Base-by-base conservation (phyloP, 2,329 filamentous ascomycete species). In the Lasiodiplodia sp. region DNA sequence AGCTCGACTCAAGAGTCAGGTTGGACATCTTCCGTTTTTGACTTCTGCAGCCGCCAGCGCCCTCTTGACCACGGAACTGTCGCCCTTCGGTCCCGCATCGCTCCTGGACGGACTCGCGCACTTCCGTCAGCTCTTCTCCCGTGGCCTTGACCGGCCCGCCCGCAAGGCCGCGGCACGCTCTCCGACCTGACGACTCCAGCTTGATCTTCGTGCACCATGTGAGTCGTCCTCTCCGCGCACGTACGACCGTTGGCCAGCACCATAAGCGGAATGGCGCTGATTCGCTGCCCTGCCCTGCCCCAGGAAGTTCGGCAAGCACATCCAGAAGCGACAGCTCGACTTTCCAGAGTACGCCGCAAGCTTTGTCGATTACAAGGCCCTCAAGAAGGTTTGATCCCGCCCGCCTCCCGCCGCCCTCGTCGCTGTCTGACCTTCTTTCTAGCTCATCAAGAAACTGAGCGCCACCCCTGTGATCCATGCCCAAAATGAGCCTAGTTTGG, bases 281-380 rank as follows among this genome's bases (percentile, higher is more conserved):
- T 76, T 75, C 74, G 66, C 72, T 75, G 51, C 77, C 75, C 79
- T 79, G 69, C 76, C 31, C 31, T 34, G 31, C 31, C 31, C 74
- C 71, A 99, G 95, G 96, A 99, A 99, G 88, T 99, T 99, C 85
- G 96, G 96, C 82, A 99, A 99, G 86, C 93, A 97, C 80, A 97
- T 99, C 74, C 96, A 98, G 86, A 97, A 97, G 86, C 91, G 94
- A 80, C 96, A 99, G 87, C 92, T 99, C 77, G 96, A 99, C 81
- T 94, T 99, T 70, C 96, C 96, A 70, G 96, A 99, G 87, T 99
- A 99, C 91, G 95, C 96, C 71, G 94, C 95, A 72, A 97, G 94
- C 82, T 99, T 99, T 79, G 94, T 98, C 75, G 97, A 99, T 83
- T 99, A 99, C 86, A 99, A 99, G 84, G 94, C 94, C 70, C 86